A percentile compares a stretch with the other conserved stretches of the same genome.
Evolutionary conservation across 768 basidiomycete species (phyloP).

Genomic region (Rhodocollybia butyracea): DNA sequence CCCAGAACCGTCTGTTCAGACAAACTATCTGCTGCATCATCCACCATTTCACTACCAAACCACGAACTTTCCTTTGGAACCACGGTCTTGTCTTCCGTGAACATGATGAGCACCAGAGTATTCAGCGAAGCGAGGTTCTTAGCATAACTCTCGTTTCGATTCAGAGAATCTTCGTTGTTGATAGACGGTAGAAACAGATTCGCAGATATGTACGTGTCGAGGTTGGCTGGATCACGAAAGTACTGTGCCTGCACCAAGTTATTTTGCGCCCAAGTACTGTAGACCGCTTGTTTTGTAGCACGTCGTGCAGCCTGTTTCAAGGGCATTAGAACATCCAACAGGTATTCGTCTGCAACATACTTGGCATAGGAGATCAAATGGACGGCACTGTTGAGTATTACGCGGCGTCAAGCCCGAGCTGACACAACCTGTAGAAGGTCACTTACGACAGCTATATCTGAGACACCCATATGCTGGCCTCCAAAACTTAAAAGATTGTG

Average conservation of each 20-base stretch:
- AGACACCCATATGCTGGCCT: slow-evolving; percentile 83
- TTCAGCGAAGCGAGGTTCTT: slow-evolving; percentile 58
- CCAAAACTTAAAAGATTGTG: slow-evolving; percentile 86
- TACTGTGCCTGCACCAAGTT: slow-evolving; percentile 88
- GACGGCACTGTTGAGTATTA: too few relatives aligned
- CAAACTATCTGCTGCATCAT: slow-evolving; percentile 23
- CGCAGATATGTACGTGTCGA: slow-evolving; percentile 52
- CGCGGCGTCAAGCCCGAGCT: too few relatives aligned
- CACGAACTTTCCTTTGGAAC: slow-evolving; percentile 83
- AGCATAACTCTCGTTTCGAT: slow-evolving; percentile 58
- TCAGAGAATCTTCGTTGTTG: slow-evolving; percentile 68
- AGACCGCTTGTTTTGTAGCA: slow-evolving; percentile 60
- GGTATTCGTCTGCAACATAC: too few relatives aligned
- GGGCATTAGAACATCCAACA: too few relatives aligned
- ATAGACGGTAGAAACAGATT: slow-evolving; percentile 71
- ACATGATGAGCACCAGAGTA: slow-evolving; percentile 70
- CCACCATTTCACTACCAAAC: slow-evolving; percentile 71
- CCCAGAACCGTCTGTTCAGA: slow-evolving; percentile 5
- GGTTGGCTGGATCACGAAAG: slow-evolving; percentile 67
- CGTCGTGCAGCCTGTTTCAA: slow-evolving; percentile 61
- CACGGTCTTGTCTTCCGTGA: slow-evolving; percentile 71
- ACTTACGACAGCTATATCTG: slow-evolving; percentile 69
- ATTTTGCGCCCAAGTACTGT: slow-evolving; percentile 71
- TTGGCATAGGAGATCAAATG: slow-evolving; percentile 70
- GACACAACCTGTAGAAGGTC: too few relatives aligned